These are phyloP conservation scores for Fusarium miscanthi DNA, from an alignment of 2,329 filamentous ascomycete species.

Conservation along the genomic window DNA sequence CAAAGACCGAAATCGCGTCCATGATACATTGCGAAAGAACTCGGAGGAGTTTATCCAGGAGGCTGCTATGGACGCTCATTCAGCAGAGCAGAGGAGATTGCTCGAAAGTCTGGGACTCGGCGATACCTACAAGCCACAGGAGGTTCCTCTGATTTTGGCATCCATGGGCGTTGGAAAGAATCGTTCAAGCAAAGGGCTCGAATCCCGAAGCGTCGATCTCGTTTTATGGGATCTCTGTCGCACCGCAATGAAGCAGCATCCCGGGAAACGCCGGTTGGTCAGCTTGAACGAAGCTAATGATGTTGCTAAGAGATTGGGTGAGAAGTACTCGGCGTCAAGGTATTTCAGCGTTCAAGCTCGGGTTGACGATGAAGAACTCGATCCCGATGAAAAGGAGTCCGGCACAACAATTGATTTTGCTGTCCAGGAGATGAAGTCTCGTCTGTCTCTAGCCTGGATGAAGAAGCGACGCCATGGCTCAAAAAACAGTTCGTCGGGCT, in stretches of 20 bases:
- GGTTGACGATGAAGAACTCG: constrained; percentile 34
- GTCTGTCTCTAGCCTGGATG: constrained; percentile 35
- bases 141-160: constrained; percentile 43
- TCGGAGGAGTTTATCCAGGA: constrained; percentile 30
- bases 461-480: neutral
- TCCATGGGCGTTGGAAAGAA: constrained; percentile 43
- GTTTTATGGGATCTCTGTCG: constrained; percentile 52
- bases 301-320: constrained; percentile 66
- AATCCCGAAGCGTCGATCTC: constrained; percentile 17
- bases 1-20: neutral
- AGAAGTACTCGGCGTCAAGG: constrained; percentile 56
- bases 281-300: constrained; percentile 68
- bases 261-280: constrained; percentile 60
- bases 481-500: neutral
- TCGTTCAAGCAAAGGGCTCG: constrained; percentile 6
- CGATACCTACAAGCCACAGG: constrained; percentile 42
- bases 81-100: constrained; percentile 31
- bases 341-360: constrained; percentile 52
- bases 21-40: constrained; percentile 1
- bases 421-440: constrained; percentile 34
- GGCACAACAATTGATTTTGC: constrained; percentile 48
- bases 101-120: constrained; percentile 45
- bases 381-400: constrained; percentile 35
- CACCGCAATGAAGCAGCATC: constrained; percentile 47
- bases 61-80: constrained; percentile 15